Evolutionary conservation across 257 asterid genomes (phyloP), one percentile per base, ranked within the genome.

Genomic region (Nicotiana undulata): DNA sequence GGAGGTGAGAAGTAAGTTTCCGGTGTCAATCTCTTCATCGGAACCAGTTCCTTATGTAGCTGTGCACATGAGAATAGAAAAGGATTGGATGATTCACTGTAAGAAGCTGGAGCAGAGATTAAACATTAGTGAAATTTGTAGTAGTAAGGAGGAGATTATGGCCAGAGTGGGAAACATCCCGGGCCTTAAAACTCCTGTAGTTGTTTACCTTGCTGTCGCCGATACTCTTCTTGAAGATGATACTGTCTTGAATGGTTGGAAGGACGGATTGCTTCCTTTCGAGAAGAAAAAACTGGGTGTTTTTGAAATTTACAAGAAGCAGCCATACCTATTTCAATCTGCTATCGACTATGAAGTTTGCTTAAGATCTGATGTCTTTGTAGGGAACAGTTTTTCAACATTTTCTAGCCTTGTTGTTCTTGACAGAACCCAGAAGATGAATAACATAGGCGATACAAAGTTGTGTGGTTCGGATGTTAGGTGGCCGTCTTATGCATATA

Each of bases 41-140:
- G 76, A 81, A 63, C 82, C 63, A 5, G 84, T 80, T 78, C 95
- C 94, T 3, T 95, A 88, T 70, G 83, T 92, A 11, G 96, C 98
- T 13, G 97, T 95, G 61, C 99, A 95, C 87, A 93, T 92, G 99
- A 95, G 99, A 86, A 92, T 95, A 17, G 99, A 93, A 80, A 95
- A 88, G 74, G 99, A 95, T 74, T 95, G 99, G 99, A 92, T 89
- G 94, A 93, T 95, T 80, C 99, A 95, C 77, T 95, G 99, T 86
- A 92, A 90, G 86, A 95, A 95, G 64, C 83, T 88, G 63, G 98
- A 95, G 89, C 94, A 88, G 74, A 88, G 97, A 81, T 77, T 84
- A 44, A 93, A 92, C 26, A 66, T 87, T 76, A 83, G 83, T 40
- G 96, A 92, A 80, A 92, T 95, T 16, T 95, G 99, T 61, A 92